Evolutionary conservation across 441 rosid species (phyloP).

Genomic region (Gossypium gossypioides): DNA sequence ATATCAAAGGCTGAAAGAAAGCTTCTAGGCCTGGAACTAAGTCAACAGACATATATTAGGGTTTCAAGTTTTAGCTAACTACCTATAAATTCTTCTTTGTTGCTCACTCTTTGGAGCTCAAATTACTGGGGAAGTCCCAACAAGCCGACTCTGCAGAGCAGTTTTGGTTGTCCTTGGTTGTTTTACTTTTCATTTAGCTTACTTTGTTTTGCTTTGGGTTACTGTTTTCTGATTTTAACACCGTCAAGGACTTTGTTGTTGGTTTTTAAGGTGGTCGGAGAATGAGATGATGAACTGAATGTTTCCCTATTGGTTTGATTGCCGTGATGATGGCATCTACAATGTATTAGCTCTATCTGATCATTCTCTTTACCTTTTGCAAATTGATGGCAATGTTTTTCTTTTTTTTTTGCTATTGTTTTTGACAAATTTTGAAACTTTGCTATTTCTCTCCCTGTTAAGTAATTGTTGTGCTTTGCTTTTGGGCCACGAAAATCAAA

Average conservation of each 20-base stretch:
- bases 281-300: slow-evolving; percentile 15
- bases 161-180: neutral
- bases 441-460: neutral
- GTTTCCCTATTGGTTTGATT: slow-evolving; percentile 36
- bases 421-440: neutral
- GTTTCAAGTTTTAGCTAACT: neutral
- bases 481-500: neutral
- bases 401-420: neutral
- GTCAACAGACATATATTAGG: neutral
- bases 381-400: neutral
- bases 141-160: neutral
- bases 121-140: neutral
- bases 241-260: neutral
- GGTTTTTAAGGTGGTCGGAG: neutral
- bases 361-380: slow-evolving; percentile 14
- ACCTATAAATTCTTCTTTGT: neutral
- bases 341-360: slow-evolving; percentile 40
- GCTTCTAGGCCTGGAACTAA: neutral
- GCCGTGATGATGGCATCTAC: slow-evolving; percentile 34
- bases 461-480: neutral
- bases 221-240: neutral
- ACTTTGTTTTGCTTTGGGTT: neutral
- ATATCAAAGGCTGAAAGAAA: neutral
- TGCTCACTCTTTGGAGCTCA: neutral
- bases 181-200: neutral